These are phyloP conservation scores for Podospora fimiseda DNA, from an alignment of 495 filamentous ascomycete species.

Conservation along the genomic window DNA sequence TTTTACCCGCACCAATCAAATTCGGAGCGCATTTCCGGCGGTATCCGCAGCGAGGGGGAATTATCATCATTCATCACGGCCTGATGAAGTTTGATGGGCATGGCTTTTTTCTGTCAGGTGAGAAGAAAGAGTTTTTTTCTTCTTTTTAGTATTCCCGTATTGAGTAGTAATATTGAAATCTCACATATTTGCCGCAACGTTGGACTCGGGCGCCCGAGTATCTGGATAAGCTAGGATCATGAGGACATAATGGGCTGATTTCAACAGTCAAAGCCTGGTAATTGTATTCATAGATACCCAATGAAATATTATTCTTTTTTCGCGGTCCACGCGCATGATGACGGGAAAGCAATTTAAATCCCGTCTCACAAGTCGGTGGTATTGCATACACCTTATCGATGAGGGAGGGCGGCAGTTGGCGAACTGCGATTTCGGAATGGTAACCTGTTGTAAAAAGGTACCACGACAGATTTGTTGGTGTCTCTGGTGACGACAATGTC, in stretches of 20 bases:
- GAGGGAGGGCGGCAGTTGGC: conserved; percentile 10
- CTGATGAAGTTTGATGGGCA: neutral
- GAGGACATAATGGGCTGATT: conserved; percentile 13
- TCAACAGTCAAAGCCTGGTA: neutral
- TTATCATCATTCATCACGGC: neutral
- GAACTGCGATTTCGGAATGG: conserved; percentile 9
- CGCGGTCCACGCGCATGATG: conserved; percentile 8
- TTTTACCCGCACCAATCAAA: conserved; percentile 35
- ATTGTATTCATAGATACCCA: neutral
- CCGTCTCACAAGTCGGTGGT: too few species aligned
- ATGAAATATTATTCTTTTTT: neutral
- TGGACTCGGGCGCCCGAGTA: conserved; percentile 8
- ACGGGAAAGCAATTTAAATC: conserved; percentile 9
- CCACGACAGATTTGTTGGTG: neutral
- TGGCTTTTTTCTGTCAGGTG: conserved; percentile 24
- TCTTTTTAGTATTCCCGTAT: neutral
- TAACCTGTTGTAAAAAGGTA: neutral
- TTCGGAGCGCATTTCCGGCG: conserved; percentile 10
- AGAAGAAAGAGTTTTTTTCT: conserved; percentile 26
- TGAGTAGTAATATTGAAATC: neutral
- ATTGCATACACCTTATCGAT: too few species aligned
- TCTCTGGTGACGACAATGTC: too few species aligned
- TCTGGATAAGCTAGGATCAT: conserved; percentile 3
- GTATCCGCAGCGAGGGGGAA: conserved; percentile 19
- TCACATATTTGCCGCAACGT: conserved; percentile 4